phyloP scores from a whole-genome alignment of 345 rosid species.

The Turritis glabra region DNA sequence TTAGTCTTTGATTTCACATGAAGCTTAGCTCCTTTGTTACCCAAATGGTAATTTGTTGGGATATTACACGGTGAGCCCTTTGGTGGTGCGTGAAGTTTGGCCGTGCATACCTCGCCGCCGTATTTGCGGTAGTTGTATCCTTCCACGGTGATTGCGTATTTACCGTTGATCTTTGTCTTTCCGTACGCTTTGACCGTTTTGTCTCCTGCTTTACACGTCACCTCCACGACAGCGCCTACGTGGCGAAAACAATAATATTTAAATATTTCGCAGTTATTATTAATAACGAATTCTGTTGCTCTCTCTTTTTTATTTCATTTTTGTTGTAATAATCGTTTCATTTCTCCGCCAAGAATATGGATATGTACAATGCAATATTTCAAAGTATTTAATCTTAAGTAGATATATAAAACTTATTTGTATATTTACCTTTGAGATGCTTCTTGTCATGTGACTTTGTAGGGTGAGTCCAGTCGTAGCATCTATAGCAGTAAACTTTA shows the following conservation, averaged over 20 bases:
- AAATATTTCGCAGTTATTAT: neutral
- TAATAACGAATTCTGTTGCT: neutral
- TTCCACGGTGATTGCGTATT: conserved; percentile 54
- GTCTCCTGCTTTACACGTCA: conserved; percentile 56
- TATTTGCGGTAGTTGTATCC: conserved; percentile 54
- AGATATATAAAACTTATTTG: neutral
- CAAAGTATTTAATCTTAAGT: neutral
- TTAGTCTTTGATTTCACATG: conserved; percentile 55
- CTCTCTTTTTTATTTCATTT: too few species aligned
- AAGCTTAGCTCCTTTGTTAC: conserved; percentile 51
- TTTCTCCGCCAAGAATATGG: neutral
- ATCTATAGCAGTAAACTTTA: conserved; percentile 35
- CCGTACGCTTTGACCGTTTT: conserved; percentile 54
- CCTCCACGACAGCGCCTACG: conserved; percentile 67
- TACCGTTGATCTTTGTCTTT: conserved; percentile 62
- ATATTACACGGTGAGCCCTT: conserved; percentile 54
- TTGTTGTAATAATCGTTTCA: neutral
- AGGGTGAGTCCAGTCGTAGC: conserved; percentile 40
- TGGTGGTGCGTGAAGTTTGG: conserved; percentile 55
- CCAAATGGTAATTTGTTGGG: conserved; percentile 47
- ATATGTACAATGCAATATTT: neutral
- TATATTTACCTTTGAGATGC: conserved; percentile 61
- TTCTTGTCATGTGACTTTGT: conserved; percentile 56
- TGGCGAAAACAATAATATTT: neutral
- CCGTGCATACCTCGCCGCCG: conserved; percentile 53